phyloP scores from a whole-genome alignment of 2,329 filamentous ascomycete species.

The Grosmannia serpens region DNA sequence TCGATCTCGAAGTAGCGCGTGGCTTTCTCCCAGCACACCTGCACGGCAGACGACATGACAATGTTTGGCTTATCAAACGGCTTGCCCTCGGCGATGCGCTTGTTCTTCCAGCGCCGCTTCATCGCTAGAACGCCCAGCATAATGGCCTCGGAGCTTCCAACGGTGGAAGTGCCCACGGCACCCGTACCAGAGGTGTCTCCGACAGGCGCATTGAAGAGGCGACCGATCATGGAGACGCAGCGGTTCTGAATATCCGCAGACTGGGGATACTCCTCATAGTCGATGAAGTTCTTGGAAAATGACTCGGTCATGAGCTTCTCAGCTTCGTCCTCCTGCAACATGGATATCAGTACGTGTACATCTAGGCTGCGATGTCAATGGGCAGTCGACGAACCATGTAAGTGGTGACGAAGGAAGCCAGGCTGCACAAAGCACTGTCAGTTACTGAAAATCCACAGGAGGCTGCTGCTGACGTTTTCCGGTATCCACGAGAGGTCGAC shows the following conservation, averaged over 20 bases:
- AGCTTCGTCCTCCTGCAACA: slow-evolving; percentile 69
- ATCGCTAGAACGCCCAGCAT: slow-evolving; percentile 78
- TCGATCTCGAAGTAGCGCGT: slow-evolving; percentile 86
- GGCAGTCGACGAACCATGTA: slow-evolving; percentile 59
- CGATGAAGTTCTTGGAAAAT: slow-evolving; percentile 92
- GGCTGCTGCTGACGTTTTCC: not conserved
- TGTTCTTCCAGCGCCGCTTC: slow-evolving; percentile 91
- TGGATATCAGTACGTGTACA: not conserved
- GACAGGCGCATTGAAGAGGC: slow-evolving; percentile 71
- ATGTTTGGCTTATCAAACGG: slow-evolving; percentile 74
- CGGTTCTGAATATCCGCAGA: slow-evolving; percentile 82
- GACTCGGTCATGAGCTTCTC: slow-evolving; percentile 92
- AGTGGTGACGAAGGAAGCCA: slow-evolving; percentile 89
- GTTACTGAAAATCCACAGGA: not conserved
- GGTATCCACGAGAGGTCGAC: slow-evolving; percentile 13
- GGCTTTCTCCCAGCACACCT: slow-evolving; percentile 96
- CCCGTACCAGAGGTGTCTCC: slow-evolving; percentile 38
- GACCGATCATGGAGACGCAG: slow-evolving; percentile 82
- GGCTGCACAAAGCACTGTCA: slow-evolving; percentile 30
- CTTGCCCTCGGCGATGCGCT: slow-evolving; percentile 72
- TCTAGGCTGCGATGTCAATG: not conserved
- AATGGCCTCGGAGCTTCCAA: slow-evolving; percentile 84
- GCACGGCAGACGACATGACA: slow-evolving; percentile 90
- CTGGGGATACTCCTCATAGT: slow-evolving; percentile 76
- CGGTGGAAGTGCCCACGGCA: slow-evolving; percentile 75